A percentile compares a stretch with the other conserved stretches of the same genome.
Conservation (phyloP, 2,329 filamentous ascomycete species). For the Botrytis byssoidea region DNA sequence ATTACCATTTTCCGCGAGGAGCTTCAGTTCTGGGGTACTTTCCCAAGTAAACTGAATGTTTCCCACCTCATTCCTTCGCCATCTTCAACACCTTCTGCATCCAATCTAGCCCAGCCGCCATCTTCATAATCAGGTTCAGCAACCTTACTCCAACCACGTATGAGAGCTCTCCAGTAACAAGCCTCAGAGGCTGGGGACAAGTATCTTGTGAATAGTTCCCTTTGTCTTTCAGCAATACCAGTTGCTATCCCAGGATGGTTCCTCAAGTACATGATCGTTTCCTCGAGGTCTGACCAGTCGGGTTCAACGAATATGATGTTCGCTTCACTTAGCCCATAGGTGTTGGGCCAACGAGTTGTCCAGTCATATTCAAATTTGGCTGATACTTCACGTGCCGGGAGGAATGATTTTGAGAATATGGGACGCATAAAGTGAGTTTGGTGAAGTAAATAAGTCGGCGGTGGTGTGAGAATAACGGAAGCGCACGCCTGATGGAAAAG, state of each 20-base stretch:
- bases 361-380: conserved; percentile 18
- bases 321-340: conserved; percentile 41
- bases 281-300: conserved; percentile 52
- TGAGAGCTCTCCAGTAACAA: conserved; percentile 53
- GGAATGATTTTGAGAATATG: conserved; percentile 42
- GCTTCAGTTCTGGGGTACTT: conserved; percentile 10
- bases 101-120: conserved; percentile 39
- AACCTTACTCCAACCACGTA: conserved; percentile 49
- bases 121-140: conserved; percentile 41
- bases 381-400: conserved; percentile 21
- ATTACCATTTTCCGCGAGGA: too few species aligned
- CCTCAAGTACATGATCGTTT: conserved; percentile 48
- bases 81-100: conserved; percentile 35
- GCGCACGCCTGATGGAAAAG: conserved; percentile 52
- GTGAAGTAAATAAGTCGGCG: conserved; percentile 51
- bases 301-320: conserved; percentile 52
- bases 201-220: conserved; percentile 47
- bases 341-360: conserved; percentile 43
- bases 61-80: conserved; percentile 37
- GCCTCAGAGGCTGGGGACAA: conserved; percentile 50
- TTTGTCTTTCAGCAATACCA: conserved; percentile 49
- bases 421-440: conserved; percentile 49
- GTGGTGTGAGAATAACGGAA: conserved; percentile 49
- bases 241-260: conserved; percentile 45
- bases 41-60: conserved; percentile 32